Evolutionary conservation across 768 basidiomycete species (phyloP).

Genomic region (Neoboletus brunneissimus): DNA sequence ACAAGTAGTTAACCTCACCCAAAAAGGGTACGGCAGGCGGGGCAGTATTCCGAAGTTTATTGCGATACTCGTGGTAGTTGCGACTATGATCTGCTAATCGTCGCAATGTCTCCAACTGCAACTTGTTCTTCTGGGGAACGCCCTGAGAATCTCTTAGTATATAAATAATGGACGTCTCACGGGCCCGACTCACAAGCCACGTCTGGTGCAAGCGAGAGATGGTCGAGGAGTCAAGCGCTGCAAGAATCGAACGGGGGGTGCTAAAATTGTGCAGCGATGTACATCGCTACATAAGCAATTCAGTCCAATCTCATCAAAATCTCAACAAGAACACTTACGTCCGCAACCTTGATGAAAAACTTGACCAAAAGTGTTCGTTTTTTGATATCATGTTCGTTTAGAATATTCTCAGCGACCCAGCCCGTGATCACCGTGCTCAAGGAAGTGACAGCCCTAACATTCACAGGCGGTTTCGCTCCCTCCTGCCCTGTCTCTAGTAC

Average conservation of each 20-base stretch:
- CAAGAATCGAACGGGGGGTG: constrained; percentile 87
- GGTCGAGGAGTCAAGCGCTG: constrained; percentile 93
- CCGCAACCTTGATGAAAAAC: constrained; percentile 91
- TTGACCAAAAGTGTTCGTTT: constrained; percentile 76
- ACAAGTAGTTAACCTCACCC: constrained; percentile 43
- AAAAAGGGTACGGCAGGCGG: constrained; percentile 96
- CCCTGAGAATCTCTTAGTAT: constrained; percentile 47
- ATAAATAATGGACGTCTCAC: not conserved
- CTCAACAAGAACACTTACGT: constrained; percentile 51
- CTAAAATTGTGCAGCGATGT: constrained; percentile 84
- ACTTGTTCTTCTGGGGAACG: constrained; percentile 79
- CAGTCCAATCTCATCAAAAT: constrained; percentile 10
- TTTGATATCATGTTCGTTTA: constrained; percentile 87
- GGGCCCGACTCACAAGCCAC: constrained; percentile 70
- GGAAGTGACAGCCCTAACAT: constrained; percentile 81
- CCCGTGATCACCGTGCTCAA: constrained; percentile 93
- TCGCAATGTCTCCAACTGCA: constrained; percentile 74
- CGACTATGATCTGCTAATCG: constrained; percentile 88
- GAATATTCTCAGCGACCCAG: constrained; percentile 92
- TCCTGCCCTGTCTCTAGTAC: constrained; percentile 81
- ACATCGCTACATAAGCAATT: constrained; percentile 61
- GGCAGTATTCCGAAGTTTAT: constrained; percentile 78
- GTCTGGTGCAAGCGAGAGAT: constrained; percentile 91
- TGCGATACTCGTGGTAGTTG: constrained; percentile 90
- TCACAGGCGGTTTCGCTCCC: constrained; percentile 56